Evolutionary conservation across 495 filamentous ascomycete genomes (phyloP).

Genomic region (Talaromyces ruber): DNA sequence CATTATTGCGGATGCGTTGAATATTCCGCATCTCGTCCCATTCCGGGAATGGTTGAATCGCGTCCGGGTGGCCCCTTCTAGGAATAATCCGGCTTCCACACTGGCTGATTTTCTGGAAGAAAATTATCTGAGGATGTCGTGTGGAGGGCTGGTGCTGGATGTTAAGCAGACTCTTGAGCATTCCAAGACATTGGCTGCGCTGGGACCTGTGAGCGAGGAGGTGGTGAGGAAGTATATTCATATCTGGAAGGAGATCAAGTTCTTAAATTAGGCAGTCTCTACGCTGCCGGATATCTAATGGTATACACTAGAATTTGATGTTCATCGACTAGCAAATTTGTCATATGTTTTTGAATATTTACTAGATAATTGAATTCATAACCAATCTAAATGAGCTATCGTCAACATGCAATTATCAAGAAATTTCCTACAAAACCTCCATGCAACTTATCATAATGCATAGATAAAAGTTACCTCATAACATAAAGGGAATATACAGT

Average conservation of each 20-base stretch:
- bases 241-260: conserved; percentile 31
- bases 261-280: conserved; percentile 7
- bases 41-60: conserved; percentile 31
- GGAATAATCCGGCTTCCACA: conserved; percentile 35
- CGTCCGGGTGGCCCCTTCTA: no score
- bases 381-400: no score
- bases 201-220: conserved; percentile 30
- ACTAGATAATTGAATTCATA: no score
- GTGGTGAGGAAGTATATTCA: conserved; percentile 29
- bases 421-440: no score
- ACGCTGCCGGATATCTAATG: no score
- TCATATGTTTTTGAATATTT: no score
- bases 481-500: no score
- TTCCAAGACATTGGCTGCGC: conserved; percentile 24
- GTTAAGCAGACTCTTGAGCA: conserved; percentile 30
- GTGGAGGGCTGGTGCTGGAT: conserved; percentile 42
- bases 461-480: no score
- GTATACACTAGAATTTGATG: no score
- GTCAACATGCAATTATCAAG: no score
- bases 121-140: conserved; percentile 44
- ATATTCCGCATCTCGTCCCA: conserved; percentile 32
- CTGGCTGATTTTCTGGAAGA: conserved; percentile 41
- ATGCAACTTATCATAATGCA: no score
- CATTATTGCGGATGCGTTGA: conserved; percentile 31
- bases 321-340: no score